phyloP scores from a whole-genome alignment of 2,329 filamentous ascomycete species.

The Cladosporium sp. region DNA sequence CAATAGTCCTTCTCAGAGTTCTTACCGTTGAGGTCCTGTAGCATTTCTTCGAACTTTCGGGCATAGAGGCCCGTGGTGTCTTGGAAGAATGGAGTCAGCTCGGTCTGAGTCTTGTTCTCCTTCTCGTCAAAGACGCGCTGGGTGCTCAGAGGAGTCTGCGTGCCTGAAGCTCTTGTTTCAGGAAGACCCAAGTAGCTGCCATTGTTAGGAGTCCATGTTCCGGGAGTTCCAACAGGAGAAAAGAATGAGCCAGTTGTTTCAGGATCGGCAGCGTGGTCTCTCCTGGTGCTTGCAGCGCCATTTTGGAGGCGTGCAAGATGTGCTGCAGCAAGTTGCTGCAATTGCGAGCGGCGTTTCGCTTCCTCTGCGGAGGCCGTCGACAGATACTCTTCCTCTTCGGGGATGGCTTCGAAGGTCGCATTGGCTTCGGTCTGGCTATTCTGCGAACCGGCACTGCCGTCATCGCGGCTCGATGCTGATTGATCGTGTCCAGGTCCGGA shows the following conservation, averaged over 20 bases:
- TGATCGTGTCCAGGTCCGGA: slow-evolving; percentile 31
- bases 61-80: slow-evolving; percentile 64
- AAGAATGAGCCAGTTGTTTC: background rate
- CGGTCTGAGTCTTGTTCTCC: slow-evolving; percentile 62
- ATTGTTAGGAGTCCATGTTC: slow-evolving; percentile 23
- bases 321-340: slow-evolving; percentile 27
- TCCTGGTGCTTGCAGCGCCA: slow-evolving; percentile 21
- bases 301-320: slow-evolving; percentile 32
- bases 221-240: background rate
- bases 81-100: slow-evolving; percentile 67
- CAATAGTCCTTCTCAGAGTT: slow-evolving; percentile 61
- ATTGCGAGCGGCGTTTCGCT: slow-evolving; percentile 34
- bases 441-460: background rate
- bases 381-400: slow-evolving; percentile 33
- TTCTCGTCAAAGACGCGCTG: slow-evolving; percentile 61
- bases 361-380: slow-evolving; percentile 34
- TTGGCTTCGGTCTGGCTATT: background rate
- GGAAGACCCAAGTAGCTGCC: background rate
- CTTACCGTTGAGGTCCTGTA: slow-evolving; percentile 56
- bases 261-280: slow-evolving; percentile 3
- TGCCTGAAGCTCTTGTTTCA: background rate
- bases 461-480: background rate
- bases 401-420: background rate
- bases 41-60: slow-evolving; percentile 57
- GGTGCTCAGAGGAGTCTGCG: slow-evolving; percentile 49